Conservation (phyloP, 108 stramenopile species). For the Chaetoceros tenuissimus region DNA sequence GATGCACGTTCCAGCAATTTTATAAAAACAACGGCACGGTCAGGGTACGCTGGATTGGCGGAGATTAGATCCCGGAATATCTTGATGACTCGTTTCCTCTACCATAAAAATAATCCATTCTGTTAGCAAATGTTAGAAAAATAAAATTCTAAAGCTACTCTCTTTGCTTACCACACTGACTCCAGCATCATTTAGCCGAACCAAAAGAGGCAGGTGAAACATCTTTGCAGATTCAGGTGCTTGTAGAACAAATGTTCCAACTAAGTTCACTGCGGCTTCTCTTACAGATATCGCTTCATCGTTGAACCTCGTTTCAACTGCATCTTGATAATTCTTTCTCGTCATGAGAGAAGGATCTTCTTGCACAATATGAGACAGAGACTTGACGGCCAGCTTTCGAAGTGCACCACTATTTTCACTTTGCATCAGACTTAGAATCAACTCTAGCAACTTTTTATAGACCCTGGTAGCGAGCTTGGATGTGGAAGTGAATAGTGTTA, state of each 20-base stretch:
- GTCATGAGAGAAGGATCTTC: constrained; percentile 75
- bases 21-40: constrained; percentile 63
- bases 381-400: constrained; percentile 78
- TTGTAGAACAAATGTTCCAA: constrained; percentile 81
- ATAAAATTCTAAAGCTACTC: neutral
- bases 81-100: constrained; percentile 55
- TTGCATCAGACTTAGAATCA: constrained; percentile 70
- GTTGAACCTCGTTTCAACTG: constrained; percentile 70
- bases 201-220: constrained; percentile 74
- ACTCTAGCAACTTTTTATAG: constrained; percentile 53
- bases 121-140: neutral
- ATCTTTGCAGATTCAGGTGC: constrained; percentile 67
- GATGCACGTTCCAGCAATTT: constrained; percentile 67
- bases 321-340: constrained; percentile 47
- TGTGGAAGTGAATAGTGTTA: constrained; percentile 32
- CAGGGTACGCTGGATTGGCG: constrained; percentile 64
- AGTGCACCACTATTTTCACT: constrained; percentile 37
- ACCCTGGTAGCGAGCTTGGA: constrained; percentile 38
- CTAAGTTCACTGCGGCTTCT: constrained; percentile 86
- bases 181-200: constrained; percentile 72
- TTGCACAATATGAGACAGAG: constrained; percentile 38
- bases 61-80: constrained; percentile 80
- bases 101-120: neutral
- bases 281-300: constrained; percentile 91
- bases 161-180: constrained; percentile 71